These are phyloP conservation scores for Penicillium lividum DNA, from an alignment of 495 filamentous ascomycete genomes.

Conservation along the genomic window DNA sequence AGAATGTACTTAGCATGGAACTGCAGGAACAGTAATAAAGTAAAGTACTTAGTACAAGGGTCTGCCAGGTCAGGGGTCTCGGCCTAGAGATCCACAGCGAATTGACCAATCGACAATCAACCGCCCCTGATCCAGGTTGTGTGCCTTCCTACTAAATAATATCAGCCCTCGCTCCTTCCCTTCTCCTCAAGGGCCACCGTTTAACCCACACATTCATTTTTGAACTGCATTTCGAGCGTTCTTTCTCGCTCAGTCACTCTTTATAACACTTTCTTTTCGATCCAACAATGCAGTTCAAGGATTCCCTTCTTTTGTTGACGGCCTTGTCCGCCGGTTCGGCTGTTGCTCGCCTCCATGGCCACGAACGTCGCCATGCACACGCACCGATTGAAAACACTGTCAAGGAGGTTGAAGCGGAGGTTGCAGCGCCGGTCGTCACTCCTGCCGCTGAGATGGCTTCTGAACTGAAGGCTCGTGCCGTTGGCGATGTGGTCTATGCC, in stretches of 20 bases:
- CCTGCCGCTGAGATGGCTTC: constrained; percentile 50
- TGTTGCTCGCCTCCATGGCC: constrained; percentile 46
- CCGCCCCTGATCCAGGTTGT: constrained; percentile 4
- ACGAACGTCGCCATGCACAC: constrained; percentile 48
- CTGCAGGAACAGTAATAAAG: background rate
- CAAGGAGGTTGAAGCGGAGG: constrained; percentile 37
- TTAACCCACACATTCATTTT: constrained; percentile 30
- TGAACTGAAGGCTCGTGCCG: constrained; percentile 51
- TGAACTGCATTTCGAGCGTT: constrained; percentile 22
- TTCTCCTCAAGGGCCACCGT: constrained; percentile 17
- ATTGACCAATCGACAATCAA: constrained; percentile 15
- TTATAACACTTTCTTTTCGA: constrained; percentile 25
- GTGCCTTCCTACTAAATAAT: constrained; percentile 13
- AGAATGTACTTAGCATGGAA: background rate
- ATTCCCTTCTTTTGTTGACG: constrained; percentile 40
- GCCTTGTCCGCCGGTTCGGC: constrained; percentile 46
- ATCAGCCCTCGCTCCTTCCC: constrained; percentile 14
- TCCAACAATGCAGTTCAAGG: constrained; percentile 43
- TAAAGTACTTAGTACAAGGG: background rate
- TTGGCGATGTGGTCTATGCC: constrained; percentile 54
- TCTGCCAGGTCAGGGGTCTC: constrained; percentile 1
- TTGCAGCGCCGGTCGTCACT: constrained; percentile 43
- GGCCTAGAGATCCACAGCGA: background rate
- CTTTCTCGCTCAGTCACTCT: constrained; percentile 32
- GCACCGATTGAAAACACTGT: constrained; percentile 13